phyloP scores from a whole-genome alignment of 2,329 filamentous ascomycete genomes.

The Aaosphaeria pasadenensis region DNA sequence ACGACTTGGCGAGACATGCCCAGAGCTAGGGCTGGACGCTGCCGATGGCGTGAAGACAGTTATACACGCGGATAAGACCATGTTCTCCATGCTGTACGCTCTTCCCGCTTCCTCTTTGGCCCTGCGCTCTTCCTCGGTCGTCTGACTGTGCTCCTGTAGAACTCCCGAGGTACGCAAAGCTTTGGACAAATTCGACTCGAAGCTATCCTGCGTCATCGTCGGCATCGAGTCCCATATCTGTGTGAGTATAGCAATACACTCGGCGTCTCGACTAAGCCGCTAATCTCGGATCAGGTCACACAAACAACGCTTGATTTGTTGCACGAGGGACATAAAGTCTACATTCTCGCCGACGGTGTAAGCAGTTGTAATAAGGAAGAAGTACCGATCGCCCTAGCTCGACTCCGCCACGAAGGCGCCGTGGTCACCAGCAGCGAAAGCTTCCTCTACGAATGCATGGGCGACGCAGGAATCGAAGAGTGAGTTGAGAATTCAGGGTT shows the following conservation, averaged over 20 bases:
- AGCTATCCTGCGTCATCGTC: slow-evolving; percentile 64
- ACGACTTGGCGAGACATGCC: slow-evolving; percentile 76
- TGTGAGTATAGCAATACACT: slow-evolving; percentile 50
- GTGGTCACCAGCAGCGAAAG: slow-evolving; percentile 84
- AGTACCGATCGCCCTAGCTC: slow-evolving; percentile 71
- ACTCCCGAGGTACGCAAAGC: slow-evolving; percentile 61
- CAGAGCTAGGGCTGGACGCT: slow-evolving; percentile 60
- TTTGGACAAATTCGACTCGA: slow-evolving; percentile 35
- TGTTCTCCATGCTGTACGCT: slow-evolving; percentile 74
- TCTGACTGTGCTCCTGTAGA: slow-evolving; percentile 12
- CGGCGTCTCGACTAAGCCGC: neutral
- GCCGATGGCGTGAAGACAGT: slow-evolving; percentile 51
- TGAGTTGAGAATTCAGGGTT: slow-evolving; percentile 18
- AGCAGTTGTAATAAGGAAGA: slow-evolving; percentile 84
- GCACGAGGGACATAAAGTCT: slow-evolving; percentile 72
- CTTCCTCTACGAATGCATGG: slow-evolving; percentile 84
- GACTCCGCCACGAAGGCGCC: slow-evolving; percentile 73
- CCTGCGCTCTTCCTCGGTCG: too few relatives aligned
- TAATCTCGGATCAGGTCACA: neutral
- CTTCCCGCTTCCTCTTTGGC: neutral
- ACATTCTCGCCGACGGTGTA: slow-evolving; percentile 84
- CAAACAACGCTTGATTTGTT: slow-evolving; percentile 65
- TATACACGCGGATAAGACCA: slow-evolving; percentile 75
- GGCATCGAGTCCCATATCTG: slow-evolving; percentile 95
- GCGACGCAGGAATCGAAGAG: slow-evolving; percentile 69